phyloP scores from a whole-genome alignment of 2,329 filamentous ascomycete species.

The Phaeoacremonium minimum region DNA sequence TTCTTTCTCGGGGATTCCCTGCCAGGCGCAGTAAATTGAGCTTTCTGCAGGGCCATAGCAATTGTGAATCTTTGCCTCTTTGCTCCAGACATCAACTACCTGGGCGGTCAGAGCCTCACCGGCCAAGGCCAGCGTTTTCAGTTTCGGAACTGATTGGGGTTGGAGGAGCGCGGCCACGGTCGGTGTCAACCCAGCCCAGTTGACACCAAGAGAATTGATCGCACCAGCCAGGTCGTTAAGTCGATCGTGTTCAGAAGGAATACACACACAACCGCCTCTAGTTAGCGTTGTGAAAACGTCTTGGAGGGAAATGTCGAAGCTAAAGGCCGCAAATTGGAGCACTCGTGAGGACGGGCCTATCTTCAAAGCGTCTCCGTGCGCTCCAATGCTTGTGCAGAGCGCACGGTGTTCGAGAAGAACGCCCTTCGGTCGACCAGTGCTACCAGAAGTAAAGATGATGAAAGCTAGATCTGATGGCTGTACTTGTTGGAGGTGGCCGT shows the following conservation, averaged over 20 bases:
- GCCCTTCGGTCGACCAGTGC: slow-evolving; percentile 41
- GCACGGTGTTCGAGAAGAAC: slow-evolving; percentile 25
- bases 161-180: slow-evolving; percentile 41
- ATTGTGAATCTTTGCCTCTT: slow-evolving; percentile 39
- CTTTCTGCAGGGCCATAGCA: slow-evolving; percentile 49
- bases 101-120: slow-evolving; percentile 49
- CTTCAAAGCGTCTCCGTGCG: too few species aligned
- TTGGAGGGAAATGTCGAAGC: slow-evolving; percentile 27
- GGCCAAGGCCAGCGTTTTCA: slow-evolving; percentile 18
- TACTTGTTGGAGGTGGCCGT: not conserved
- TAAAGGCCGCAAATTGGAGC: slow-evolving; percentile 17
- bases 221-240: slow-evolving; percentile 22
- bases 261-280: slow-evolving; percentile 27
- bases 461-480: slow-evolving; percentile 4
- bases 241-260: slow-evolving; percentile 26
- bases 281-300: slow-evolving; percentile 31
- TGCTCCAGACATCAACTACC: slow-evolving; percentile 41
- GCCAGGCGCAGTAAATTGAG: not conserved
- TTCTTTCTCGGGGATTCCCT: not conserved
- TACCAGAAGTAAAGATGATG: slow-evolving; percentile 46
- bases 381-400: too few species aligned
- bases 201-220: slow-evolving; percentile 22
- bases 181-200: slow-evolving; percentile 44
- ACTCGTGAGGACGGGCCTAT: slow-evolving; percentile 14
- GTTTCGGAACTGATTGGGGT: slow-evolving; percentile 5